phyloP scores from a whole-genome alignment of 2,329 filamentous ascomycete genomes.

The Tolypocladium sp. region DNA sequence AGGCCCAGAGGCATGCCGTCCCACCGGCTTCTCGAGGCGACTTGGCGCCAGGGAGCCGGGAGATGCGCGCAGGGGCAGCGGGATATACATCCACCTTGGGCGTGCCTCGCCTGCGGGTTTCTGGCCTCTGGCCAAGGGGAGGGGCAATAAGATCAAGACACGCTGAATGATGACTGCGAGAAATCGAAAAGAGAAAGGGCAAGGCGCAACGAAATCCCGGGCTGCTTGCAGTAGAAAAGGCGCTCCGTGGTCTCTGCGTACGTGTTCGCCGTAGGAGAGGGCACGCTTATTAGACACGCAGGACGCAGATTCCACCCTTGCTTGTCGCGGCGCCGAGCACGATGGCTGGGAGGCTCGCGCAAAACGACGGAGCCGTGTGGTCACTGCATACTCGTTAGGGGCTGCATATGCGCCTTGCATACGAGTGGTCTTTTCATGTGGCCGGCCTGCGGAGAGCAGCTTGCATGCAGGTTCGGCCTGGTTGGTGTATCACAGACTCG shows the following conservation, averaged over 20 bases:
- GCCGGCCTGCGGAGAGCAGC: not conserved
- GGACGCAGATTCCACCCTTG: not conserved
- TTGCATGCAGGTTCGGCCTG: not conserved
- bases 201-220: not conserved
- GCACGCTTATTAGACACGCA: not conserved
- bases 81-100: constrained; percentile 21
- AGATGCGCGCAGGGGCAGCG: constrained; percentile 4
- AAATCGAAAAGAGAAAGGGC: not conserved
- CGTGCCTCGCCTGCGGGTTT: not conserved
- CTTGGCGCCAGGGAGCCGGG: not conserved
- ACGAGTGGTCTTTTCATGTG: not conserved
- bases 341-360: not conserved
- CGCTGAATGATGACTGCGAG: not conserved
- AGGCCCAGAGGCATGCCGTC: not conserved
- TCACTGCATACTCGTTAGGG: not conserved
- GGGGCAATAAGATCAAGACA: not conserved
- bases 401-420: not conserved
- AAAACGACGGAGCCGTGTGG: not conserved
- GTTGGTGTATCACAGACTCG: not conserved
- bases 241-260: not conserved
- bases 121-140: not conserved
- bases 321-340: not conserved
- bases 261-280: not conserved
- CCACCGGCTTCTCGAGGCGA: not conserved
- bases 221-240: not conserved